Evolutionary conservation across 768 basidiomycete genomes (phyloP), one percentile per base, ranked within the genome.

Genomic region (Trametopsis cervina): DNA sequence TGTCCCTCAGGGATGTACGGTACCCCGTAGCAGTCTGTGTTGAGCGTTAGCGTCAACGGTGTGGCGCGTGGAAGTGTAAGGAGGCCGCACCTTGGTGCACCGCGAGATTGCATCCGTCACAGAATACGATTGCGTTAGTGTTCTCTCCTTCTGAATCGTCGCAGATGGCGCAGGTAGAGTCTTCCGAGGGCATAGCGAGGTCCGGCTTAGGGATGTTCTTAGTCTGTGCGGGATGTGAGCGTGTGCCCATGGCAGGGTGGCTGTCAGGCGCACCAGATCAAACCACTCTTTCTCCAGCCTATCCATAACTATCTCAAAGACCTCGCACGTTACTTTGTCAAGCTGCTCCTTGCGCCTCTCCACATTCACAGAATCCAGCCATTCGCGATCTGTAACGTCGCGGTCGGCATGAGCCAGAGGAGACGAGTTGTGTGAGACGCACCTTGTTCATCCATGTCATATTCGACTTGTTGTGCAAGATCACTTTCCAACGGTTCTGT

Each of bases 391-490:
- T 94, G 44, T n/a, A 5, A 10, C 29, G 12, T 58, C 38, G 10
- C 35, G 9, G n/a, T 40, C 21, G 15, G 33, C n/a, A n/a, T n/a
- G n/a, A n/a, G n/a, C n/a, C n/a, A n/a, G n/a, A n/a, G n/a, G n/a
- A n/a, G 18, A 25, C 39, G 17, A 27, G 38, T 7, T 7, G 9
- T 13, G 10, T 4, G 0, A 11, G 9, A 2, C 71, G 17, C 29
- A 86, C 92, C 94, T 80, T 97, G 94, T 62, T 97, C 96, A 61
- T 98, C 96, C 93, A 99, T 98, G 62, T 98, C 96, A 71, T 99
- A 99, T 65, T 98, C 96, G 20, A 99, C 95, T 56, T 95, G 92
- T 33, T 80, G 78, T 5, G 86, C 85, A 15, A 98, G 78, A 55
- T 99, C 96, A 40, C 80, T 81, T 62, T 99, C 95, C 55, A 96